Conservation (phyloP, 805 yeast species). For the Kodamaea sagamina region DNA sequence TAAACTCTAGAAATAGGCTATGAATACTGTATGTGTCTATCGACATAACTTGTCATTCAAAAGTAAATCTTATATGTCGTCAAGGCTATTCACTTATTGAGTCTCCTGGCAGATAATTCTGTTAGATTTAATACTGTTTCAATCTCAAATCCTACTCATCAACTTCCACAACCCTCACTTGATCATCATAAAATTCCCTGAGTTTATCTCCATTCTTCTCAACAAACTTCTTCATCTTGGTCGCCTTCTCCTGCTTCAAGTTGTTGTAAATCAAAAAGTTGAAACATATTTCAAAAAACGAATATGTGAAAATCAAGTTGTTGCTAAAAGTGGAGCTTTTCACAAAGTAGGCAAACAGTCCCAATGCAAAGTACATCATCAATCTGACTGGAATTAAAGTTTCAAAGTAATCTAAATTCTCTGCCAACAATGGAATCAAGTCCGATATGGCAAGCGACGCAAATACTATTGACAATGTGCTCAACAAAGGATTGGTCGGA, state of each 20-base stretch:
- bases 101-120: too few relatives aligned
- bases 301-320: conserved; percentile 58
- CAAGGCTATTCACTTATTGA: too few relatives aligned
- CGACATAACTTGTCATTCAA: too few relatives aligned
- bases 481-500: conserved; percentile 47
- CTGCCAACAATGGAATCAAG: conserved; percentile 55
- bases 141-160: too few relatives aligned
- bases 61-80: too few relatives aligned
- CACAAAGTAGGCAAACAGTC: conserved; percentile 50
- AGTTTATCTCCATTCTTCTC: conserved; percentile 42
- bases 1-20: too few relatives aligned
- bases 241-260: conserved; percentile 62
- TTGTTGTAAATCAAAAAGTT: conserved; percentile 62
- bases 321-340: conserved; percentile 54
- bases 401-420: conserved; percentile 54
- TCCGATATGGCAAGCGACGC: conserved; percentile 51
- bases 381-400: conserved; percentile 61
- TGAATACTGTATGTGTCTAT: too few relatives aligned
- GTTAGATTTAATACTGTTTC: too few relatives aligned
- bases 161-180: conserved; percentile 33
- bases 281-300: conserved; percentile 70
- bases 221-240: conserved; percentile 45
- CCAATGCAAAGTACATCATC: conserved; percentile 49
- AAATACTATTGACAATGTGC: conserved; percentile 50
- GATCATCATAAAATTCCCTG: conserved; percentile 29